Base-by-base conservation (phyloP, 2,329 filamentous ascomycete genomes). In the Clarireedia homoeocarpa region DNA sequence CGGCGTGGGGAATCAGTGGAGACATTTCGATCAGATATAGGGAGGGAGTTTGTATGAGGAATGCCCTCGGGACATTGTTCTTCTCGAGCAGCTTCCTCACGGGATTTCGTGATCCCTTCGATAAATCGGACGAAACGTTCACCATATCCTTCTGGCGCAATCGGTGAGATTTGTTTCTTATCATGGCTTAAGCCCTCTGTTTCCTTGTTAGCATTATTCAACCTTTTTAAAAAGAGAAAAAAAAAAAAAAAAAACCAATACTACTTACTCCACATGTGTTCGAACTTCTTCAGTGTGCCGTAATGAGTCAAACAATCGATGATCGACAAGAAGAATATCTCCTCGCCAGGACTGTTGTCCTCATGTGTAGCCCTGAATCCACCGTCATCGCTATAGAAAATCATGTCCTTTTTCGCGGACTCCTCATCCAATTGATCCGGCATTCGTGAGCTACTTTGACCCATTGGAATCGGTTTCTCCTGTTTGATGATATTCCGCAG, bases 261-360 rank as follows among this genome's bases (percentile, higher is more conserved):
- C 15, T 10, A 62, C 67, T 34, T 60, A 69, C 67, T 99, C 86
- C 91, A 94, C 73, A 97, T 94, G 72, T 97, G 86, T 72, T 99
- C 94, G 59, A 92, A 82, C 69, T 94, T 92, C 75, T 99, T 99
- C 72, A 96, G 82, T 62, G 91, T 84, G 63, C 91, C 91, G 71
- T 97, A 99, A 71, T 96, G 90, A 65, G 94, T 99, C 66, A 99
- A 77, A 71, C 94, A 99, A 73, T 99, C 94, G 71, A 99, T 99
- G 65, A 99, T 95, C 38, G 94, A 95, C 6, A 99, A 82, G 70
- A 99, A 99, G 72, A 99, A 99, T 44, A 99, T 91, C 72, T 96
- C 90, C 54, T 96, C 89, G 2, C 87, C 91, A 1, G 88, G 83
- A 15, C 77, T 75, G 60, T 95, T 87, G 71, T 96, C 85, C 71